phyloP scores from a whole-genome alignment of 345 rosid genomes.

The Lagerstroemia speciosa region DNA sequence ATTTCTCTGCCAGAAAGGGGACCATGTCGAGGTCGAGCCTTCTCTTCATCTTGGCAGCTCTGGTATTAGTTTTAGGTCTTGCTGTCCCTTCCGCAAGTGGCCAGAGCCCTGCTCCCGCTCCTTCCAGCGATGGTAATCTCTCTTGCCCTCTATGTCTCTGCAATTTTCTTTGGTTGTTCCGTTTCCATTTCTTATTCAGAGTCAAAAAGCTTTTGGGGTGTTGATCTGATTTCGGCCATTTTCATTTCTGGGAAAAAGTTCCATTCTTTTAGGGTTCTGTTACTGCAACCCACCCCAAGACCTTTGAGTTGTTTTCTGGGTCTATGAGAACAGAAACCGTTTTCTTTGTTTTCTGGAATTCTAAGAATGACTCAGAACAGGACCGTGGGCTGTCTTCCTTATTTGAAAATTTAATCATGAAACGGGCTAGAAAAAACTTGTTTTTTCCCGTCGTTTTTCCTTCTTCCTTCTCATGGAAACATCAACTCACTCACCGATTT shows the following conservation, averaged over 20 bases:
- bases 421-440: too few species aligned
- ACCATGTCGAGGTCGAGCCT: background rate
- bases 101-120: constrained; percentile 9
- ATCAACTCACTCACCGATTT: background rate
- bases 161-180: background rate
- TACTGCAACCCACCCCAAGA: background rate
- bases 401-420: too few species aligned
- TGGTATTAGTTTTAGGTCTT: background rate
- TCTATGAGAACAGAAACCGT: background rate
- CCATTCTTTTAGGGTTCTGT: background rate
- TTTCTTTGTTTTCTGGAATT: background rate
- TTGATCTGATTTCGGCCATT: too few species aligned
- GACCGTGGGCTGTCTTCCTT: too few species aligned
- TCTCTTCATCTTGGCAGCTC: background rate
- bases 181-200: background rate
- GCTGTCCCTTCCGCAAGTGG: background rate
- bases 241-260: too few species aligned
- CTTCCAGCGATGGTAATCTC: constrained; percentile 10
- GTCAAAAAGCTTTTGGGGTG: background rate
- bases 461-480: background rate
- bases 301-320: background rate
- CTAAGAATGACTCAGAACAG: too few species aligned
- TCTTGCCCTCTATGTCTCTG: background rate
- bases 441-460: too few species aligned
- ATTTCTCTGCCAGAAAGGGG: background rate